Base-by-base conservation (phyloP, 805 yeast species). In the Yarrowia bubula region DNA sequence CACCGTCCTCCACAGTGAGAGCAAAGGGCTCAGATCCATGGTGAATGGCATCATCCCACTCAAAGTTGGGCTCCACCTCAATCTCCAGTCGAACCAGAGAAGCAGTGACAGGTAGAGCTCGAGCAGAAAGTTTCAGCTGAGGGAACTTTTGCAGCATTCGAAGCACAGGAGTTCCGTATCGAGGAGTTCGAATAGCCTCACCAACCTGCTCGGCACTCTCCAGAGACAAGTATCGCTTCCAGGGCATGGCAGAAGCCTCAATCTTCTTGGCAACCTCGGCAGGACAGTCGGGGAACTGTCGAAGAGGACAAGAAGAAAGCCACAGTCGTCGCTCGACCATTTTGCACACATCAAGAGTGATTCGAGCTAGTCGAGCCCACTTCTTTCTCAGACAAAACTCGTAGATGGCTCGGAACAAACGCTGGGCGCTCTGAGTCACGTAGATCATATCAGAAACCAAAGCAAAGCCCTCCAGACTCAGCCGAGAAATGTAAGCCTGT, bases 371-470 rank as follows among this genome's bases (percentile, higher is more conserved):
- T 18, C 78, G 73, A 0, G 97, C 81, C 96, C 96, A 92, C 10
- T 82, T 81, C 69, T 86, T 89, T 63, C 81, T 79, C 51, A 89
- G 69, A 9, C 89, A 83, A 38, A 95, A 84, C 72, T 93, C 97
- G 73, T 83, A 86, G 68, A 96, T 82, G 0, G 98, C 98, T 66
- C 98, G 78, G 65, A 92, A 79, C 42, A 95, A 75, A 72, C 99
- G 82, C 3, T 96, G 93, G 0, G 97, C 98, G 44, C 96, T 90
- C 75, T 95, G 98, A 0, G 95, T 89, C 44, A 95, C 85, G 73
- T 90, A 95, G 3, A 90, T 81, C 97, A 92, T 91, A 77, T 95
- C 99, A 0, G 97, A 86, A 82, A 88, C 85, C 67, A 96, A 76
- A 0, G 98, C 97, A 77, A 90, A 90, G 0, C 98, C 98, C 0